Base-by-base conservation (phyloP, 805 yeast genomes). In the Saccharomycodes ludwigii region DNA sequence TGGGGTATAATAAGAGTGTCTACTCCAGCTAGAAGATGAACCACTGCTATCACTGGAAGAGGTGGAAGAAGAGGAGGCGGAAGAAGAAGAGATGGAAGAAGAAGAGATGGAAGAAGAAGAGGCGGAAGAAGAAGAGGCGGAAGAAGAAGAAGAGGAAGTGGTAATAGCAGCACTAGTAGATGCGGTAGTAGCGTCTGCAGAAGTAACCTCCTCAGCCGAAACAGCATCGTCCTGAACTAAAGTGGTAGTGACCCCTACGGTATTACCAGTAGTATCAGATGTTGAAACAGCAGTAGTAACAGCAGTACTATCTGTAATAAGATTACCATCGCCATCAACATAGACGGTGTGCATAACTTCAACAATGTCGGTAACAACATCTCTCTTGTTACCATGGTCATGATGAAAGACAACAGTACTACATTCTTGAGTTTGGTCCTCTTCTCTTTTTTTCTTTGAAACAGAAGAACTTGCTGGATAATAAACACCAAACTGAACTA, bases 401-500 rank as follows among this genome's bases (percentile, higher is more conserved):
- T 41, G 26, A n/a, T n/a, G n/a, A n/a, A n/a, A n/a, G n/a, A n/a
- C n/a, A n/a, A n/a, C n/a, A n/a, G 46, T 46, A 44, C 52, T 45
- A 13, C 29, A 40, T 34, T 42, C 45, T 5, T 64, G 71, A 36
- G 58, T 67, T 17, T 53, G 61, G 7, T 50, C 59, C 24, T 54
- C 65, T 39, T 59, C 66, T 54, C 66, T 66, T 47, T 62, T 65
- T 40, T 61, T 54, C 43, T 61, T 54, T 32, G 56, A 38, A 18
- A 59, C 40, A 24, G 65, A 47, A 26, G 63, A 46, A n/a, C 66
- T 43, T 17, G 70, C 51, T 41, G 83, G 86, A 49, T 76, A 75
- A 67, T 86, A 91, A 34, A 83, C 95, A 57, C 86, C 96, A 52
- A 91, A 84, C 43, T 69, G 65, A 37, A 58, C 53, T 46, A 79